These are phyloP conservation scores for Fusarium sp. DNA, from an alignment of 2,329 filamentous ascomycete genomes.

Conservation along the genomic window DNA sequence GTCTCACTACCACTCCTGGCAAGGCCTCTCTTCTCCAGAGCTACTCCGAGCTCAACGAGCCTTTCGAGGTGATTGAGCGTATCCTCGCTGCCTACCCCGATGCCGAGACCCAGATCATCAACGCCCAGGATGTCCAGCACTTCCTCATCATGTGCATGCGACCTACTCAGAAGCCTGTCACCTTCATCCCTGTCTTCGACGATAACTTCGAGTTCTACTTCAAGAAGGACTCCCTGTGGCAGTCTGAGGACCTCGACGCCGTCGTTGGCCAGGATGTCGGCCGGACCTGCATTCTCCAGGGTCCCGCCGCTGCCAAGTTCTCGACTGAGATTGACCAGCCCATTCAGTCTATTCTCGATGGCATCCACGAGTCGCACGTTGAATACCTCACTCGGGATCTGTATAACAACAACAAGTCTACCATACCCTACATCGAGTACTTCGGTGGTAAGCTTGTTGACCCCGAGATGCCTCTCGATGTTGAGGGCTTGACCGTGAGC, in stretches of 20 bases:
- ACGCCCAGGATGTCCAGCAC: constrained; percentile 97
- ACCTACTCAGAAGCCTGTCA: constrained; percentile 93
- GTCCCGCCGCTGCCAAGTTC: constrained; percentile 91
- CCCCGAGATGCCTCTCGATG: constrained; percentile 77
- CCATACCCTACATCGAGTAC: constrained; percentile 90
- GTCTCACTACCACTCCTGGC: constrained; percentile 81
- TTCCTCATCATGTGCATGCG: constrained; percentile 94
- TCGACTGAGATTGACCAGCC: constrained; percentile 92
- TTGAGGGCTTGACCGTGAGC: constrained; percentile 87
- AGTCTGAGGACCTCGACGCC: constrained; percentile 96
- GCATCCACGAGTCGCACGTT: constrained; percentile 91
- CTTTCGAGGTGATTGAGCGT: constrained; percentile 81
- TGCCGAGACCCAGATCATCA: constrained; percentile 91
- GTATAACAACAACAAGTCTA: constrained; percentile 78
- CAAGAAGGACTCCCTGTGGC: constrained; percentile 99
- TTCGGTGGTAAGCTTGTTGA: constrained; percentile 91
- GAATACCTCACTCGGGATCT: constrained; percentile 81
- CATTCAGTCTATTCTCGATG: constrained; percentile 92
- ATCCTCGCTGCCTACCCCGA: constrained; percentile 88
- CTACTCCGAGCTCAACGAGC: constrained; percentile 87
- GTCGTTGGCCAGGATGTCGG: constrained; percentile 97
- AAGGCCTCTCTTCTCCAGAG: constrained; percentile 88
- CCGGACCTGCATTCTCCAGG: constrained; percentile 95
- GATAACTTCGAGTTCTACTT: constrained; percentile 99
- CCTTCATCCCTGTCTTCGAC: constrained; percentile 94